These are phyloP conservation scores for Yarrowia yakushimensis DNA, from an alignment of 805 yeast genomes.

Conservation along the genomic window DNA sequence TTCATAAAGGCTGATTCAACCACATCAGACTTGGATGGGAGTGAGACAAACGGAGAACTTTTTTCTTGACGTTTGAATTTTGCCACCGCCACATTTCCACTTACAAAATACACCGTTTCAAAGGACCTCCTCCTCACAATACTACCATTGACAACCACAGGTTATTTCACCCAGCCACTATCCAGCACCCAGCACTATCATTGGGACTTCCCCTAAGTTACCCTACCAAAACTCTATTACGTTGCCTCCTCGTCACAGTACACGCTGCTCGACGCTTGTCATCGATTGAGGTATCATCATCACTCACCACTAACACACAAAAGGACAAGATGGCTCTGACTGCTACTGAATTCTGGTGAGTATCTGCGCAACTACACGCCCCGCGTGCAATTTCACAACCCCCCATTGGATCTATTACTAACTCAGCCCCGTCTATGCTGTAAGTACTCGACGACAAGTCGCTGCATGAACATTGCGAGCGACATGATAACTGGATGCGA, in stretches of 20 bases:
- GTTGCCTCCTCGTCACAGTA: constrained; percentile 24
- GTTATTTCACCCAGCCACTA: background rate
- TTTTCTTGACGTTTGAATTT: no score
- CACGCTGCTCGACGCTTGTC: constrained; percentile 21
- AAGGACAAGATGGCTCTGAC: constrained; percentile 23
- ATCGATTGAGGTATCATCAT: constrained; percentile 23
- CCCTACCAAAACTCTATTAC: constrained; percentile 21
- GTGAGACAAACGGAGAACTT: no score
- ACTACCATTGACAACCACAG: no score
- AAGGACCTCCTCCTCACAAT: no score
- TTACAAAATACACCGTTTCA: no score
- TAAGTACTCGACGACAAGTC: constrained; percentile 35
- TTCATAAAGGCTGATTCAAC: no score
- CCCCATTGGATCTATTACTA: background rate
- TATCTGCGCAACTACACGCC: background rate
- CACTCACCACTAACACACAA: constrained; percentile 23
- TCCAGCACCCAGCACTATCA: background rate
- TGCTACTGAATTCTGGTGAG: constrained; percentile 26
- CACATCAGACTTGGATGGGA: no score
- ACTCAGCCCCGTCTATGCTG: constrained; percentile 67
- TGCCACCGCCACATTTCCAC: no score
- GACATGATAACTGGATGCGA: background rate
- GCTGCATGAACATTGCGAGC: constrained; percentile 6
- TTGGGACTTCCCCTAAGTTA: constrained; percentile 16
- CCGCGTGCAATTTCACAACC: background rate